phyloP scores from a whole-genome alignment of 345 rosid species.

The Psidium guajava region DNA sequence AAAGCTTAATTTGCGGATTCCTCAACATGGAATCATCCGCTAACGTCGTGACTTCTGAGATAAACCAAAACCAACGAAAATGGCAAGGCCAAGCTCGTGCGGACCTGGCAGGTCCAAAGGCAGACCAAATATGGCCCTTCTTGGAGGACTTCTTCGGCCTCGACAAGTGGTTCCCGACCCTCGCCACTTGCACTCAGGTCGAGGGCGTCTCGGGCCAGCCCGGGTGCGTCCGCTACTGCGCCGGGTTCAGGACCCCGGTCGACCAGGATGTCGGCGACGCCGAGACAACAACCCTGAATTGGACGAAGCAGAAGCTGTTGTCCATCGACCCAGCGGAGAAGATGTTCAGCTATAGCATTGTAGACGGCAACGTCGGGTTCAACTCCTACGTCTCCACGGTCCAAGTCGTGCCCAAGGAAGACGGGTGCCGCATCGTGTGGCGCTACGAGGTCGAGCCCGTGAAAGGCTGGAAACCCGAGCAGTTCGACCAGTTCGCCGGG shows the following conservation, averaged over 20 bases:
- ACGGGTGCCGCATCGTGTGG: constrained; percentile 30
- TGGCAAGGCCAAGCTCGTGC: constrained; percentile 32
- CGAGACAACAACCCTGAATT: constrained; percentile 1
- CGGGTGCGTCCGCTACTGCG: constrained; percentile 41
- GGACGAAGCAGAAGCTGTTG: constrained; percentile 37
- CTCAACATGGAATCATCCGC: not conserved
- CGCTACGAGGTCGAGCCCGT: constrained; percentile 31
- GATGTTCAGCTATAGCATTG: constrained; percentile 16
- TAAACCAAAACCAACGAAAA: not conserved
- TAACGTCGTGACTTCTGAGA: not conserved
- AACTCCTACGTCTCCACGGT: constrained; percentile 14
- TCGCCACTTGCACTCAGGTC: constrained; percentile 17
- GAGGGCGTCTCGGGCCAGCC: constrained; percentile 35
- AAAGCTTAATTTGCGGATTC: not conserved
- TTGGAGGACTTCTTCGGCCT: constrained; percentile 39
- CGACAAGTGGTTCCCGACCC: constrained; percentile 41
- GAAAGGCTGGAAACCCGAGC: constrained; percentile 18
- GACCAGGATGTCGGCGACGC: not conserved
- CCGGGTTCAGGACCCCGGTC: constrained; percentile 35
- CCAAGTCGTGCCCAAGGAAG: constrained; percentile 6
- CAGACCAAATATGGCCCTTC: constrained; percentile 38
- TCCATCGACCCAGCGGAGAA: constrained; percentile 8
- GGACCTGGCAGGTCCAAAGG: constrained; percentile 10
- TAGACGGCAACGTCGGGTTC: constrained; percentile 39
- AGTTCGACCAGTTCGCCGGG: constrained; percentile 22